These are phyloP conservation scores for Ophiostoma sp. DNA, from an alignment of 2,329 filamentous ascomycete species.

Conservation along the genomic window DNA sequence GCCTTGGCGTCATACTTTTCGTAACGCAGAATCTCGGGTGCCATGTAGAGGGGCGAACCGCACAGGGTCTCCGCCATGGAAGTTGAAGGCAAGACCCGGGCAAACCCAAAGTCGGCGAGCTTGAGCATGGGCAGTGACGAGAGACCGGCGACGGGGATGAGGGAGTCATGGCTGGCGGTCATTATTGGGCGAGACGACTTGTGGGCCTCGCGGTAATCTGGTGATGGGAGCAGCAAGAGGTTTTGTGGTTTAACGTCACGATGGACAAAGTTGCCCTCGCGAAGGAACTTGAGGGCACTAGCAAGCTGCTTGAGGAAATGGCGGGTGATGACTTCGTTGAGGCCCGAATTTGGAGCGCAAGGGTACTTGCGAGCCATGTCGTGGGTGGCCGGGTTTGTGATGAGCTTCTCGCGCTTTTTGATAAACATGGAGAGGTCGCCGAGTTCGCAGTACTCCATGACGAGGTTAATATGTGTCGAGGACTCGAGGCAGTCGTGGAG, in stretches of 20 bases:
- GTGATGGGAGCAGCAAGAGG: constrained; percentile 78
- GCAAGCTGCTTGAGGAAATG: constrained; percentile 95
- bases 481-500: constrained; percentile 92
- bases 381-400: constrained; percentile 71
- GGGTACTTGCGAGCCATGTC: constrained; percentile 95
- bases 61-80: constrained; percentile 94
- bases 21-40: constrained; percentile 92
- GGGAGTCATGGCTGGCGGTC: constrained; percentile 69
- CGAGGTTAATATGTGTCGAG: constrained; percentile 81
- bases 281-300: constrained; percentile 84
- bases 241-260: constrained; percentile 98
- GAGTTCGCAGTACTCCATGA: constrained; percentile 98
- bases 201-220: constrained; percentile 59
- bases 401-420: constrained; percentile 80
- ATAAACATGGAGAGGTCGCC: constrained; percentile 94
- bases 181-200: constrained; percentile 65
- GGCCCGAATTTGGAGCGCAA: constrained; percentile 71
- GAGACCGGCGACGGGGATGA: constrained; percentile 75
- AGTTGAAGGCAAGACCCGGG: constrained; percentile 81
- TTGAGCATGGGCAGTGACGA: constrained; percentile 90
- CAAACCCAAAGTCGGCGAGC: constrained; percentile 98
- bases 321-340: constrained; percentile 92
- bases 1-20: constrained; percentile 97
- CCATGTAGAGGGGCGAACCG: constrained; percentile 97
- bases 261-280: constrained; percentile 82